Evolutionary conservation across 1,284 basidiomycete species (phyloP).

Genomic region (Coriolopsis trogii): DNA sequence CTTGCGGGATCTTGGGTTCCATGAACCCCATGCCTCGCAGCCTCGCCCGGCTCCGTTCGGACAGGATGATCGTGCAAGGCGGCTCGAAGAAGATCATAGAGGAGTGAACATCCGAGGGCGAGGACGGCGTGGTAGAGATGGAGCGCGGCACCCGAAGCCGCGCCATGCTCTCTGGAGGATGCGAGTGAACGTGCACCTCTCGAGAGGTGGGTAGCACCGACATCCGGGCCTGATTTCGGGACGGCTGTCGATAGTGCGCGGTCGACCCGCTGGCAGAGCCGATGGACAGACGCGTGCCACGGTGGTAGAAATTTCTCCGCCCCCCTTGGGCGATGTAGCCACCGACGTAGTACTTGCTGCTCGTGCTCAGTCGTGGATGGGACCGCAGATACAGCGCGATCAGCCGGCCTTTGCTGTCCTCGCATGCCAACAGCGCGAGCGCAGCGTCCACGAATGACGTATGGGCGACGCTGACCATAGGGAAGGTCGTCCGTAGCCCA

Average conservation of each 20-base stretch:
- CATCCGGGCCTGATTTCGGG: background rate
- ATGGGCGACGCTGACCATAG: constrained; percentile 7
- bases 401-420: constrained; percentile 10
- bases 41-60: background rate
- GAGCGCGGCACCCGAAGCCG: background rate
- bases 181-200: constrained; percentile 14
- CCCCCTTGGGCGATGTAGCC: constrained; percentile 18
- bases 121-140: background rate
- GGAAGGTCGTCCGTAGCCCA: constrained; percentile 14
- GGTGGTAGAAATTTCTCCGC: constrained; percentile 14
- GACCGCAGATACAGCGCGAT: constrained; percentile 16
- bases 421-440: constrained; percentile 16
- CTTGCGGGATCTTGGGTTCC: constrained; percentile 9
- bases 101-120: background rate
- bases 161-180: background rate
- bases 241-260: background rate
- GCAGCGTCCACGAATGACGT: background rate
- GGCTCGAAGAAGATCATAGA: constrained; percentile 21
- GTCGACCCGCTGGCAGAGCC: background rate
- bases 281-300: constrained; percentile 10
- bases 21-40: constrained; percentile 10
- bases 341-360: constrained; percentile 11
- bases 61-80: constrained; percentile 16
- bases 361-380: background rate
- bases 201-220: background rate